Evolutionary conservation across 225 moss, liverwort and hornwort species (phyloP), one percentile per base, ranked within the genome.

Genomic region (Marchantia paleacea): DNA sequence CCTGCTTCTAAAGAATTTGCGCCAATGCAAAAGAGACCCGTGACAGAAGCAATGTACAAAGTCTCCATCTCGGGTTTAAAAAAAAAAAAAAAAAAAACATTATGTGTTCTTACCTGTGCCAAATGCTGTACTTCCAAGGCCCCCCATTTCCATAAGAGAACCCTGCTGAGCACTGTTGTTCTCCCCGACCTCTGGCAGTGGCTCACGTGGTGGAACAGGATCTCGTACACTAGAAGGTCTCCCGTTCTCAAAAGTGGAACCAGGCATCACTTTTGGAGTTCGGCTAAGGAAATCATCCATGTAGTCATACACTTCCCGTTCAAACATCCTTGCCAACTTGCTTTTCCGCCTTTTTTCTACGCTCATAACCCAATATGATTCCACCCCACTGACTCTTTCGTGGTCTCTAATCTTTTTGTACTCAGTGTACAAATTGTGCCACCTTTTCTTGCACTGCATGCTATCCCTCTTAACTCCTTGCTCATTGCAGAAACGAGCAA

Each of bases 361-460:
- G 76, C 91, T 93, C 95, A 96, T 92, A 72, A 88, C 85, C 95
- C 95, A 96, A 76, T 96, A 96, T 0, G 92, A 92, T 53, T 87
- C 86, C 79, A 84, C 63, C 71, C 89, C 81, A 87, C 89, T 16
- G 78, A 84, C 61, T 81, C 65, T 78, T 90, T 96, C 93, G 50
- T 91, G 87, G 47, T 96, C 92, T 85, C 91, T 96, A 20, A 96
- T 96, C 62, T 96, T 96, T 84, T 92, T 96, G 75, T 94, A 96
- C 79, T 96, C 95, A 80, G 93, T 96, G 86, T 92, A 96, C 67
- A 96, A 79, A 81, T 92, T 93, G 86, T 96, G 95, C 95, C 95
- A 93, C 75, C 95, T 89, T 79, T 96, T 96, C 18, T 93, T 87
- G 76, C 95, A 93, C 80, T 96, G 95, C 90, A 92, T 96, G 66